These are phyloP conservation scores for Delphinella strobiligena DNA, from an alignment of 2,329 filamentous ascomycete species.

Conservation along the genomic window DNA sequence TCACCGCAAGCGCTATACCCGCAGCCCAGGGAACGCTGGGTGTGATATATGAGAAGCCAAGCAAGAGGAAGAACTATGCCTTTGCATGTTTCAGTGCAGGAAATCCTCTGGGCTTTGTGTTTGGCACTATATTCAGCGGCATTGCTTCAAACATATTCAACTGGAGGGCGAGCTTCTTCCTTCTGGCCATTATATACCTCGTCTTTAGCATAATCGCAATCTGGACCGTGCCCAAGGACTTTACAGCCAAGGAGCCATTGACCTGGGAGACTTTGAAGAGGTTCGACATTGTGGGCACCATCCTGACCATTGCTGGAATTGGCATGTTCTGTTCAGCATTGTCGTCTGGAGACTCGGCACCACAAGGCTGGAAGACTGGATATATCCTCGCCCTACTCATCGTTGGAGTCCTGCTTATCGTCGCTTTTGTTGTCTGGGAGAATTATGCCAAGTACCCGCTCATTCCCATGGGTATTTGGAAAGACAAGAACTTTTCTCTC, in stretches of 20 bases:
- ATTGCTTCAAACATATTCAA: conserved; percentile 48
- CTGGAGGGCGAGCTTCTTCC: conserved; percentile 52
- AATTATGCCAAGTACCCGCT: conserved; percentile 34
- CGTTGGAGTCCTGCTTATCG: conserved; percentile 44
- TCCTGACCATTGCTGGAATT: conserved; percentile 51
- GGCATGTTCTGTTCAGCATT: conserved; percentile 52
- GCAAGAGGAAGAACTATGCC: conserved; percentile 49
- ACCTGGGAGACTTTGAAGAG: conserved; percentile 38
- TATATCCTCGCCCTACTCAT: conserved; percentile 53
- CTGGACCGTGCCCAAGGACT: conserved; percentile 50
- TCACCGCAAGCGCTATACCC: conserved; percentile 50
- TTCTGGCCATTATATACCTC: conserved; percentile 52
- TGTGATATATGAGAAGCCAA: conserved; percentile 49
- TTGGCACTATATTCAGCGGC: conserved; percentile 49
- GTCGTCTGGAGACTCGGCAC: conserved; percentile 42
- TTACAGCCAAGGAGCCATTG: conserved; percentile 31
- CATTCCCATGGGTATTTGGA: conserved; percentile 45
- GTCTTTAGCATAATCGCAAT: conserved; percentile 45
- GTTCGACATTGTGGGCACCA: conserved; percentile 50
- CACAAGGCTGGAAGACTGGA: conserved; percentile 49
- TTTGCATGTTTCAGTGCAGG: conserved; percentile 52
- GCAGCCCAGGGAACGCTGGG: conserved; percentile 54
- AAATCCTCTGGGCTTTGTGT: conserved; percentile 45
- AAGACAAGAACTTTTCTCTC: conserved; percentile 52
- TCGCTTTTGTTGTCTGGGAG: conserved; percentile 52